These are phyloP conservation scores for Aspergillus bertholletiae DNA, from an alignment of 495 filamentous ascomycete genomes.

Conservation along the genomic window DNA sequence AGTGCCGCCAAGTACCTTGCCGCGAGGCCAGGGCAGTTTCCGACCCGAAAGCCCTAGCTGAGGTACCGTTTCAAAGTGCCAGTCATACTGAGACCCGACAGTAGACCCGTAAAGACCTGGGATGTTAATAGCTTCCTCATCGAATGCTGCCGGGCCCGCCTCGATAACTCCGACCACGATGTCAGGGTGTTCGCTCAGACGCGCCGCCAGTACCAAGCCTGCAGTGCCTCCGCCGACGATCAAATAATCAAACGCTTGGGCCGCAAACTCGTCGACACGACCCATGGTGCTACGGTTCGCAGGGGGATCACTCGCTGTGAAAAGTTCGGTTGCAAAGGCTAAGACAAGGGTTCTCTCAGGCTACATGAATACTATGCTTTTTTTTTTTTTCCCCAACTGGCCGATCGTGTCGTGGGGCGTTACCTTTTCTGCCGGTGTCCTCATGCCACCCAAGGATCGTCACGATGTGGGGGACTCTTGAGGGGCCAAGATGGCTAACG, in stretches of 20 bases:
- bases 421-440: too few relatives aligned
- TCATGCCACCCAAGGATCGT: too few relatives aligned
- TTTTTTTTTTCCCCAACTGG: too few relatives aligned
- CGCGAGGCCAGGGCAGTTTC: slow-evolving; percentile 24
- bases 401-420: too few relatives aligned
- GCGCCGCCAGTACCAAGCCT: slow-evolving; percentile 33
- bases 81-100: slow-evolving; percentile 39
- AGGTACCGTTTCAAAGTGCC: slow-evolving; percentile 37
- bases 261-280: slow-evolving; percentile 1
- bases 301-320: too few relatives aligned
- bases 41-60: slow-evolving; percentile 34
- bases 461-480: too few relatives aligned
- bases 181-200: slow-evolving; percentile 43
- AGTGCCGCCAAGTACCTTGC: slow-evolving; percentile 22
- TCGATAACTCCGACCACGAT: slow-evolving; percentile 44
- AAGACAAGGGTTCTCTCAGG: too few relatives aligned
- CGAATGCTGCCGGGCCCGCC: slow-evolving; percentile 37
- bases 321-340: too few relatives aligned
- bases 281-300: slow-evolving; percentile 1
- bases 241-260: slow-evolving; percentile 33
- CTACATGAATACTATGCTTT: too few relatives aligned
- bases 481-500: too few relatives aligned
- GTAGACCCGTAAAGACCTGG: slow-evolving; percentile 40
- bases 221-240: slow-evolving; percentile 37
- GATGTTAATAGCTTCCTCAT: slow-evolving; percentile 37